Base-by-base conservation (phyloP, 2,329 filamentous ascomycete genomes). In the Bimuria novae-zelandiae region DNA sequence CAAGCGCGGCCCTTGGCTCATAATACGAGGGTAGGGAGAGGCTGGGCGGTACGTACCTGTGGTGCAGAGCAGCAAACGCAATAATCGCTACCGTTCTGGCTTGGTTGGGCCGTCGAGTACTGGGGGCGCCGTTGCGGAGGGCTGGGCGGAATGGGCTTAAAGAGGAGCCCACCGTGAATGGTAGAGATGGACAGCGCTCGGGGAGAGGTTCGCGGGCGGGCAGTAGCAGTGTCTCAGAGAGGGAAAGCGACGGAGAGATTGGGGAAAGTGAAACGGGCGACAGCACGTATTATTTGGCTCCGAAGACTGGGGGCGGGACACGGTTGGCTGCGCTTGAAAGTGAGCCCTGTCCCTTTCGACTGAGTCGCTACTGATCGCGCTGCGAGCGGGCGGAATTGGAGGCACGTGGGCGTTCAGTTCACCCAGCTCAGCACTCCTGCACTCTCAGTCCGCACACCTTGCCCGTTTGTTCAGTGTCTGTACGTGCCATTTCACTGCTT, bases 211-310 rank as follows among this genome's bases (percentile, higher is more conserved):
- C 57, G 56, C 56, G 56, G 54, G 59, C 54, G 55, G 53, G 57
- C 49, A 59, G 51, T 61, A 55, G 57, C 58, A 68, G 65, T 72
- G 72, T 71, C 71, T 74, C 68, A 69, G 67, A 70, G 70, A 70
- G 68, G 72, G 69, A 73, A 75, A 73, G 68, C 63, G 65, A 67
- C 62, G 62, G 64, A 72, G 66, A 67, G 65, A 71, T 73, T 70
- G 67, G 70, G 71, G 62, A 73, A 71, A 70, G 69, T 68, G 65
- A 68, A 71, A 72, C 69, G 69, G 67, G 67, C 63, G 65, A 65
- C 65, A 62, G 64, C 64, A 64, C 63, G 64, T 69, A 66, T 44
- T 72, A 70, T 71, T 69, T 70, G 57, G 54, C 60, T 55, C 54
- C 57, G 54, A 53, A 55, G 57, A 60, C 56, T 53, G 56, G 56